Evolutionary conservation across 257 asterid species (phyloP).

Genomic region (Solanum okadae): DNA sequence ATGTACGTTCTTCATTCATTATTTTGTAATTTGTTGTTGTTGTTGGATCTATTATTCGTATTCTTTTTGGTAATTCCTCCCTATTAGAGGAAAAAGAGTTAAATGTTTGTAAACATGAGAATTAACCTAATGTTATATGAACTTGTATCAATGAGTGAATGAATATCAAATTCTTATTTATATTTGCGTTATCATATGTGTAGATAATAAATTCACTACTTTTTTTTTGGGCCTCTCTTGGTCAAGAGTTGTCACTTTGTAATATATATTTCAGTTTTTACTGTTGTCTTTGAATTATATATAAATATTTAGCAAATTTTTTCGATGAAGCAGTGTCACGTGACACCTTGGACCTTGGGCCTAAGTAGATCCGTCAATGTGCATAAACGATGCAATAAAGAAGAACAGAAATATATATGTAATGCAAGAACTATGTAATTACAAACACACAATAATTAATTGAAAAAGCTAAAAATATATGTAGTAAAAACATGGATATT

Average conservation of each 20-base stretch:
- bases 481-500: not conserved
- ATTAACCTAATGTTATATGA: not conserved
- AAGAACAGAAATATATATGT: not conserved
- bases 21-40: not conserved
- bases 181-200: not conserved
- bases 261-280: too few species aligned
- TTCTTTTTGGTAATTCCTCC: not conserved
- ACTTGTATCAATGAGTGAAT: not conserved
- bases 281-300: not conserved
- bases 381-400: not conserved
- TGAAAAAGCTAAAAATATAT: not conserved
- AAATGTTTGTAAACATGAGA: not conserved
- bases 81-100: not conserved
- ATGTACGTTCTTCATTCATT: not conserved
- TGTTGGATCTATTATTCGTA: not conserved
- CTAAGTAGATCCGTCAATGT: too few species aligned
- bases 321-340: fast-evolving
- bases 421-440: not conserved
- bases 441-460: not conserved
- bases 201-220: too few species aligned
- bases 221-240: not conserved
- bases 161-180: not conserved
- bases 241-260: not conserved
- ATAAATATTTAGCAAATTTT: too few species aligned
- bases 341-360: too few species aligned